These are phyloP conservation scores for Jaapia argillacea DNA, from an alignment of 768 basidiomycete species.

Conservation along the genomic window DNA sequence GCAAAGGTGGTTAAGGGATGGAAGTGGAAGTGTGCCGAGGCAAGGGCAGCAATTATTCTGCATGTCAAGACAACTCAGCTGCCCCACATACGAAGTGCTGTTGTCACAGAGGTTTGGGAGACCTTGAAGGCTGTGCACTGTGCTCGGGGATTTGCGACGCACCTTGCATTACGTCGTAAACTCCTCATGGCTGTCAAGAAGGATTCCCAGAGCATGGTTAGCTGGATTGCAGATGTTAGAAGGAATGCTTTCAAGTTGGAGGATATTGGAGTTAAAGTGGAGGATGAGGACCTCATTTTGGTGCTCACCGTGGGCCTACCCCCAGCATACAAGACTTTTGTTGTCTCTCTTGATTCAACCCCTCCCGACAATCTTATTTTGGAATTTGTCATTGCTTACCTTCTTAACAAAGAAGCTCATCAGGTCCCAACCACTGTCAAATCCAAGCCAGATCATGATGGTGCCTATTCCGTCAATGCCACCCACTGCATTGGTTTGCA, in stretches of 20 bases:
- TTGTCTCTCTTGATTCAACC: conserved; percentile 20
- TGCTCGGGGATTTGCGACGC: conserved; percentile 17
- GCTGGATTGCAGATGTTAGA: conserved; percentile 18
- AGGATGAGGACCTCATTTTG: conserved; percentile 19
- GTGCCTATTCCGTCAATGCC: conserved; percentile 2
- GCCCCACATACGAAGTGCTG: conserved; percentile 8
- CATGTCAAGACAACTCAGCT: conserved; percentile 16
- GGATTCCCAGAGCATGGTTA: conserved; percentile 11
- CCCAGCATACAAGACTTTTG: conserved; percentile 15
- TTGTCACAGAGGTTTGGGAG: conserved; percentile 15
- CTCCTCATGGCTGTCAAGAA: conserved; percentile 15
- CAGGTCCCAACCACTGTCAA: conserved; percentile 3
- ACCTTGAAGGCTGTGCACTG: conserved; percentile 15
- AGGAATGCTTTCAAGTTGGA: conserved; percentile 10
- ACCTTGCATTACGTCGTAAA: conserved; percentile 8
- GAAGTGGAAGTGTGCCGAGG: conserved; percentile 8
- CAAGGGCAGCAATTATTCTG: conserved; percentile 14
- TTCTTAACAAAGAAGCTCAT: conserved; percentile 23
- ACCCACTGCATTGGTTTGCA: no score
- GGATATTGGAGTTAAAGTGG: conserved; percentile 10
- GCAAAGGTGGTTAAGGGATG: conserved; percentile 4
- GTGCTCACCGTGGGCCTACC: conserved; percentile 16
- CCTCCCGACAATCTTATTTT: conserved; percentile 15
- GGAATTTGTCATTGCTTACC: conserved; percentile 15
- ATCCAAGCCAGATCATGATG: conserved; percentile 1